Conservation (phyloP, 2,329 filamentous ascomycete species). For the Epichloe hybrida region DNA sequence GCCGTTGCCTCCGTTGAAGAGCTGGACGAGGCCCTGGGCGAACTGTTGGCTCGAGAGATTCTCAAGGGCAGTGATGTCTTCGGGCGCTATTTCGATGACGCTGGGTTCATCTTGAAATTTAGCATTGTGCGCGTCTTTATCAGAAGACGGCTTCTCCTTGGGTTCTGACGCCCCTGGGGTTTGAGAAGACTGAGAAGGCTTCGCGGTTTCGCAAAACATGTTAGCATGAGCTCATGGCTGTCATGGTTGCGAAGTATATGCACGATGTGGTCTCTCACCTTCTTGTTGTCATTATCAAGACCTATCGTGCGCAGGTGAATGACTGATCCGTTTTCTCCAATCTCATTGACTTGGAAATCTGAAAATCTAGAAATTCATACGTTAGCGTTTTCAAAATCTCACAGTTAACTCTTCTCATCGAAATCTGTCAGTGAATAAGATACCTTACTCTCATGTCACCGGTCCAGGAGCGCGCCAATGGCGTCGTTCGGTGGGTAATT, state of each 20-base stretch:
- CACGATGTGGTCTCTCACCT: conserved; percentile 2
- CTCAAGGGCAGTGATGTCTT: conserved; percentile 23
- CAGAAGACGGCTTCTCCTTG: not conserved
- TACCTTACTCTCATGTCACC: conserved; percentile 27
- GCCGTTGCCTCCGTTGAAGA: conserved; percentile 25
- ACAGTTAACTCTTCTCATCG: not conserved
- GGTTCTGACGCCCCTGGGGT: conserved; percentile 5
- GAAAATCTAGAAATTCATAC: conserved; percentile 48
- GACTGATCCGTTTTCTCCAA: conserved; percentile 60
- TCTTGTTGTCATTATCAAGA: conserved; percentile 9
- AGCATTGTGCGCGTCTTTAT: conserved; percentile 4
- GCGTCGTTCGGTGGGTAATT: conserved; percentile 27
- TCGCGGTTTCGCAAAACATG: not conserved
- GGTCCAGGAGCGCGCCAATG: conserved; percentile 23
- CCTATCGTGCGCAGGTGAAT: conserved; percentile 50
- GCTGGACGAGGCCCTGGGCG: conserved; percentile 25
- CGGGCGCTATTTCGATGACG: conserved; percentile 16
- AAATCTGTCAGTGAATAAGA: not conserved
- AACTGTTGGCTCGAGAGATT: conserved; percentile 26
- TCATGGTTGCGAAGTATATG: not conserved
- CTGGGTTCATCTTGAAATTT: conserved; percentile 9
- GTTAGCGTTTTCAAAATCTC: not conserved
- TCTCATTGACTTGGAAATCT: conserved; percentile 88
- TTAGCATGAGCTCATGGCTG: not conserved
- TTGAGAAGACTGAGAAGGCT: conserved; percentile 9